Base-by-base conservation (phyloP, 148 eudicot genomes). In the Rhododendron vialii region DNA sequence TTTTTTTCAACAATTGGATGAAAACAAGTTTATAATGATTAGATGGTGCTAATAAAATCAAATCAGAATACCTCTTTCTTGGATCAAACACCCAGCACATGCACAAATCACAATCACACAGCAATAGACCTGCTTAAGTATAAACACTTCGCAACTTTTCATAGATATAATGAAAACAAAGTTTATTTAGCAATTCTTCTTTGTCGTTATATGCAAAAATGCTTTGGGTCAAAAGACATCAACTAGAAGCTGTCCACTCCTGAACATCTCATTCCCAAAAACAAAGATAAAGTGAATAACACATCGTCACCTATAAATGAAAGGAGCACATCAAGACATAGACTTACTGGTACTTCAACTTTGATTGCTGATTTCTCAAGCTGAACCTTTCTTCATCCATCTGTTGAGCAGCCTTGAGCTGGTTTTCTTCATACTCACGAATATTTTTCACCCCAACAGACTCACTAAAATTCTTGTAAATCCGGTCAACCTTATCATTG, bases 361-460 rank as follows among this genome's bases (percentile, higher is more conserved):
- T 95, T 83, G 98, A 93, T 61, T 94, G 98, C 92, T 97, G 98
- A 92, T 88, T 94, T 83, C 94, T 91, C 93, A 98, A 88, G 87
- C 90, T 85, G 87, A 91, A 94, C 86, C 94, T 94, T 90, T 95
- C 92, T 85, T 96, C 96, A 86, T 95, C 92, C 84, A 91, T 89
- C 83, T 93, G 91, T 80, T 95, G 91, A 85, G 93, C 98, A 88
- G 90, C 98, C 75, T 93, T 90, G 80, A 95, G 96, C 91, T 95
- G 98, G 67, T 95, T 95, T 86, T 98, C 98, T 87, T 97, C 99
- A 87, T 98, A 98, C 85, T 91, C 98, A 80, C 98, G 96, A 81
- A 98, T 95, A 86, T 93, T 94, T 81, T 90, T 94, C 82, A 98
- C 96, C 80, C 98, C 98, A 86, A 95, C 93, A 87, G 96, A 90